Evolutionary conservation across 208 protist genomes (phyloP).

Genomic region (Histomonas meleagridis): DNA sequence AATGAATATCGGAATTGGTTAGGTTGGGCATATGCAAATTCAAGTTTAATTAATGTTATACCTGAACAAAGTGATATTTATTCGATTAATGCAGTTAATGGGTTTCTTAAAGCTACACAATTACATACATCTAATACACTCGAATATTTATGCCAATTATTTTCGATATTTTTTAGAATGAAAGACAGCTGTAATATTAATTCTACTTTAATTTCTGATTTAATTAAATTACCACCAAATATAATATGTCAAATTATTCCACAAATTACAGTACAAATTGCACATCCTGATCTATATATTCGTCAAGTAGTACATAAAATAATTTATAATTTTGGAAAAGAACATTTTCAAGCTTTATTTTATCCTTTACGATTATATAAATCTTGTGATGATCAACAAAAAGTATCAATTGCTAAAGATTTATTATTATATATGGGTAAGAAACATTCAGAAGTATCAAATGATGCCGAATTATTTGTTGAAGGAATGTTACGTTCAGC

Average conservation of each 20-base stretch:
- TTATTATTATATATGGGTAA: background rate
- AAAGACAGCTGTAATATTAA: background rate
- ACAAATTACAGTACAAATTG: slow-evolving; percentile 22
- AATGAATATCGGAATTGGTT: background rate
- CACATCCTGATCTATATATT: background rate
- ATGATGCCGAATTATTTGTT: background rate
- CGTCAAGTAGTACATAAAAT: background rate
- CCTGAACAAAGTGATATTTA: background rate
- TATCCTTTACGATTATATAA: background rate
- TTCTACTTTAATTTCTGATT: background rate
- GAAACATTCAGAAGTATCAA: background rate
- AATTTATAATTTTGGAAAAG: background rate
- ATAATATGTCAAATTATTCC: background rate
- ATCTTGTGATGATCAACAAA: background rate
- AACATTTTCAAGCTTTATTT: background rate
- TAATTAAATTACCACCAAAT: background rate
- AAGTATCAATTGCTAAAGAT: background rate
- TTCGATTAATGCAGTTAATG: background rate
- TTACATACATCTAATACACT: background rate
- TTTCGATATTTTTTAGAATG: background rate
- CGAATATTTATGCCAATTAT: slow-evolving; percentile 5
- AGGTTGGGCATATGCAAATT: background rate
- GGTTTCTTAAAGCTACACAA: background rate
- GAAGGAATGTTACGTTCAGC: background rate
- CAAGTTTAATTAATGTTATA: background rate